Evolutionary conservation across 352 stramenopile species (phyloP), one percentile per base, ranked within the genome.

Genomic region (Plasmopara viticola): DNA sequence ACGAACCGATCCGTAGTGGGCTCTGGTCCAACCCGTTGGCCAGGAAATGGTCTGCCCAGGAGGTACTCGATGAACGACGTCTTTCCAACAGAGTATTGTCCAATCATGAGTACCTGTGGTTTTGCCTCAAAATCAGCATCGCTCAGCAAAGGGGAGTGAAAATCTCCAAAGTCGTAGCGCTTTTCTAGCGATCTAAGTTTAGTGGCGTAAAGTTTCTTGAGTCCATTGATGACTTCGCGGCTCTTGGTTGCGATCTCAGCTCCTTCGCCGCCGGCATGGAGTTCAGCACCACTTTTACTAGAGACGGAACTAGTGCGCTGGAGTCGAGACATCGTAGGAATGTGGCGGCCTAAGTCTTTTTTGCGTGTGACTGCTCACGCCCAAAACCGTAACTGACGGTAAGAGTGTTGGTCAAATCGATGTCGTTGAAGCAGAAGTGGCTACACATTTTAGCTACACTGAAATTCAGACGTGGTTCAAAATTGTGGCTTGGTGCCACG

Each of bases 1-100:
- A 97, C 89, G 60, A 99, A 99, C 9, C 95, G 87, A 70, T 99
- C 97, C 3, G 97, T 99, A 2, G 95, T 99, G 18, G 97, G 96
- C 65, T 99, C 97, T 6, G 96, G 97, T 2, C 96, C 97, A 18
- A 99, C 97, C 29, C 95, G 86, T 61, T 97, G 94, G 14, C 95
- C 94, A 10, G 95, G 96, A 69, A 98, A 99, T 57, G 98, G 95
- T 57, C 89, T 72, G 40, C 95, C 96, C 9, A 99, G 60, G n/a
- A 98, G 60, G 59, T 98, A 97, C 64, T 96, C 86, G 53, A 98
- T 97, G 77, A 98, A 98, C 37, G 88, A 97, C 15, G 95, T 99
- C 70, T 99, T 99, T 35, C 96, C 96, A 25, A 98, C 96, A 35
- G 87, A 98, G 75, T 98, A 99, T 66, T 98, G 95, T 41, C 95